Evolutionary conservation across 768 basidiomycete species (phyloP).

Genomic region (Tephrocybe sp.): DNA sequence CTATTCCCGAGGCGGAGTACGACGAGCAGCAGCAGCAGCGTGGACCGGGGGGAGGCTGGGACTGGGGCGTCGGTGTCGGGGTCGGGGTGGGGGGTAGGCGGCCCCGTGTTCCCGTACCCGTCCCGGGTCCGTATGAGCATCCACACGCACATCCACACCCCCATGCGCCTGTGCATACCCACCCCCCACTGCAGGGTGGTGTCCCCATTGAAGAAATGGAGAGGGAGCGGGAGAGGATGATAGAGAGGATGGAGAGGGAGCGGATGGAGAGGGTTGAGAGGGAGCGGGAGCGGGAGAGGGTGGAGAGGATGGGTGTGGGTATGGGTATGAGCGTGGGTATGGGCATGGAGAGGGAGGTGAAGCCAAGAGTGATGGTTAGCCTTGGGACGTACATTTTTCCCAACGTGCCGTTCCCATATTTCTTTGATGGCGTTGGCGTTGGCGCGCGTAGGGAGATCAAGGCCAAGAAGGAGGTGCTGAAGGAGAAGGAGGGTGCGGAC

Average conservation of each 20-base stretch:
- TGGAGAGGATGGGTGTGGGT: slow-evolving; percentile 13
- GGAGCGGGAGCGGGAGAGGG: not conserved
- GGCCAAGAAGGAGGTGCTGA: not conserved
- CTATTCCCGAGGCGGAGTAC: not conserved
- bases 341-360: slow-evolving; percentile 16
- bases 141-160: not conserved
- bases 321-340: slow-evolving; percentile 14
- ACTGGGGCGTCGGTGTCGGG: not conserved
- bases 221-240: slow-evolving; percentile 3
- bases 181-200: slow-evolving; percentile 1
- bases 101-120: not conserved
- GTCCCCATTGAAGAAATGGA: not conserved
- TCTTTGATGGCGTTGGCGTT: no score
- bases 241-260: slow-evolving; percentile 10
- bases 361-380: not conserved
- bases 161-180: not conserved
- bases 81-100: slow-evolving; percentile 13
- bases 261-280: no score
- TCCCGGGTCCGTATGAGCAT: not conserved
- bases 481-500: not conserved
- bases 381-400: no score
- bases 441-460: not conserved
- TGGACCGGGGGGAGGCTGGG: not conserved
- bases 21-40: not conserved
- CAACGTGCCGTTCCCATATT: no score